Evolutionary conservation across 2,329 filamentous ascomycete species (phyloP), one percentile per base, ranked within the genome.

Genomic region (Epichloe glyceriae): DNA sequence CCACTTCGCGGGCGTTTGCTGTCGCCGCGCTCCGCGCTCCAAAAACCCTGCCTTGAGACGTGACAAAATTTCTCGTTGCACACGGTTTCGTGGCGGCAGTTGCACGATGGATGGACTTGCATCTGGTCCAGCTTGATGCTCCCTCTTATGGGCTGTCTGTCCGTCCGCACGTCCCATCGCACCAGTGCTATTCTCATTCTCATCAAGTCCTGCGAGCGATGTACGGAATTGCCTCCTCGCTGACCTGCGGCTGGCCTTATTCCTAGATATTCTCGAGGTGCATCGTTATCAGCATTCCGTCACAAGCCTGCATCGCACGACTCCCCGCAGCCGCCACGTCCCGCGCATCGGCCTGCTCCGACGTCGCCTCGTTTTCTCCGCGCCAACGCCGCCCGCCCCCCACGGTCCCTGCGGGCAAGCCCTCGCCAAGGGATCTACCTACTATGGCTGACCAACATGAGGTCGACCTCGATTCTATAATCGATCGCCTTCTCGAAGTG

Each of bases 391-490:
- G 45, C 50, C 48, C 41, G 44, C 34, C 50, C 50, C 52, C 57
- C 52, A 56, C 58, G 57, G 57, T 61, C 62, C 59, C 61, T 61
- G 64, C 64, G 66, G 68, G 68, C 70, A 68, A 67, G 67, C 57
- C 57, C 60, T 62, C 59, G 57, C 57, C 55, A 59, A 60, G 63
- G 67, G 62, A 65, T 55, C 54, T 55, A 54, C 62, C 55, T 56
- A 73, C 63, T 66, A 84, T 74, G 82, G 76, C 76, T 67, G 77
- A 80, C 69, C 76, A 80, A 69, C 74, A 88, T 73, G 91, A 97
- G 73, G 88, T 97, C 74, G 91, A 97, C 75, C 80, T 98, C 75
- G 93, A 98, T 73, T 96, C 90, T 65, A 95, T 97, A 83, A 97
- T 98, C 78, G 91, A 97, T 73, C 83, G 93, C 72, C 82, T 98